Evolutionary conservation across 352 stramenopile genomes (phyloP).

Genomic region (Pythium guiyangense): DNA sequence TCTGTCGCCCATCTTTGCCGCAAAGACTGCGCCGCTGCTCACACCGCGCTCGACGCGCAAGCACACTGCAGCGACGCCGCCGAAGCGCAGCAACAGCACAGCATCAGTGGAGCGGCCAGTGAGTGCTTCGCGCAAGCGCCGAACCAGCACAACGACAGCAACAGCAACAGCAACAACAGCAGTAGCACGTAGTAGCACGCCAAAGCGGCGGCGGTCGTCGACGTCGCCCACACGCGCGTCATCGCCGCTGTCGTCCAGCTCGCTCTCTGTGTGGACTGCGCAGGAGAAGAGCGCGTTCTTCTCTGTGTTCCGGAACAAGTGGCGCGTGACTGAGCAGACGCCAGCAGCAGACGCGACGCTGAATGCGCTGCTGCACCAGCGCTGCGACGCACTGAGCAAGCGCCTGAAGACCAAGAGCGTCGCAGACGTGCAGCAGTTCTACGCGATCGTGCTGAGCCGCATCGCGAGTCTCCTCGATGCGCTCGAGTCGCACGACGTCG

Average conservation of each 20-base stretch:
- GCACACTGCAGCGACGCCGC: neutral
- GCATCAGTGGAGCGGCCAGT: neutral
- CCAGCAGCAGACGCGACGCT: conserved; percentile 17
- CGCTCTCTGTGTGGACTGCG: conserved; percentile 28
- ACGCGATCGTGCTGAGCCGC: conserved; percentile 42
- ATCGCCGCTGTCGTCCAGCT: conserved; percentile 1
- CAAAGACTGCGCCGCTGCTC: conserved; percentile 15
- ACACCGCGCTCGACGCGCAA: conserved; percentile 5
- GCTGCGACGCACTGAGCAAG: conserved; percentile 56
- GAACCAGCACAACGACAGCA: conserved; percentile 5
- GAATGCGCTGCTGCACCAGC: conserved; percentile 39
- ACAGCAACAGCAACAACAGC: conserved; percentile 6
- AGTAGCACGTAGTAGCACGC: conserved; percentile 2
- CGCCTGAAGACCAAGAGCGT: conserved; percentile 60
- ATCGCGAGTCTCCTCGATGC: conserved; percentile 37
- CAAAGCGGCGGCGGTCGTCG: conserved; percentile 17
- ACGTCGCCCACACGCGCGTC: conserved; percentile 14
- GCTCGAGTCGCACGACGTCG: conserved; percentile 45
- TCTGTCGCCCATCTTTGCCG: conserved; percentile 51
- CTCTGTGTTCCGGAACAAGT: conserved; percentile 64
- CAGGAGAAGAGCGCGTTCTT: conserved; percentile 69
- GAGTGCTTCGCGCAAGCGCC: neutral
- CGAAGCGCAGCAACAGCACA: neutral
- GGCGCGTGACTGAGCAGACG: conserved; percentile 14
- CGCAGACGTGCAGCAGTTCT: conserved; percentile 57